Percentiles rank a stretch among this genome's conserved stretches.
These are phyloP conservation scores for Codiaeum variegatum DNA, from an alignment of 441 rosid species.

Conservation along the genomic window DNA sequence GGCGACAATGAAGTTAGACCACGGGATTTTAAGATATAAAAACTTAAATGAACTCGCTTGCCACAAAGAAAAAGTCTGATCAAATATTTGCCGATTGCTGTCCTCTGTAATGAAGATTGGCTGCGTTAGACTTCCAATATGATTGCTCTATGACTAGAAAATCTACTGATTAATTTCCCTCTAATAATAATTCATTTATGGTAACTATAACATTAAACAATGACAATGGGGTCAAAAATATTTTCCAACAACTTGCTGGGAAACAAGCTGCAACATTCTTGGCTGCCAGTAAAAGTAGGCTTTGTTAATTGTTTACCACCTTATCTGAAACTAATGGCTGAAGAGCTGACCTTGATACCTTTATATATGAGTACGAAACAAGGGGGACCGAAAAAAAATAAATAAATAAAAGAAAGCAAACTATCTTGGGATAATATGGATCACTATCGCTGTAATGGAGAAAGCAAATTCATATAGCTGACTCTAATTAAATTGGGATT, in stretches of 20 bases:
- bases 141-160: not conserved
- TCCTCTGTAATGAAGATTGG: not conserved
- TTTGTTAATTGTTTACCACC: not conserved
- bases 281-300: not conserved
- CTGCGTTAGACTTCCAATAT: not conserved
- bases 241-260: slow-evolving; percentile 1
- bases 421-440: no score
- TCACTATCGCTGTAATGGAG: no score
- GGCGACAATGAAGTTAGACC: no score
- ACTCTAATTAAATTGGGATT: no score
- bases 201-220: not conserved
- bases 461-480: no score
- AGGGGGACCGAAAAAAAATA: no score
- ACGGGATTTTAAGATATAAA: not conserved
- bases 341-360: not conserved
- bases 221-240: not conserved
- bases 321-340: not conserved
- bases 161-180: not conserved
- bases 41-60: no score
- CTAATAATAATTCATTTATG: not conserved
- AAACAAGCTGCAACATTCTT: not conserved
- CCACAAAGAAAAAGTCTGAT: not conserved
- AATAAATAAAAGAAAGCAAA: no score
- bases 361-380: not conserved
- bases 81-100: not conserved